These are phyloP conservation scores for Suhomyces coccinellae DNA, from an alignment of 1,139 yeast species.

Conservation along the genomic window DNA sequence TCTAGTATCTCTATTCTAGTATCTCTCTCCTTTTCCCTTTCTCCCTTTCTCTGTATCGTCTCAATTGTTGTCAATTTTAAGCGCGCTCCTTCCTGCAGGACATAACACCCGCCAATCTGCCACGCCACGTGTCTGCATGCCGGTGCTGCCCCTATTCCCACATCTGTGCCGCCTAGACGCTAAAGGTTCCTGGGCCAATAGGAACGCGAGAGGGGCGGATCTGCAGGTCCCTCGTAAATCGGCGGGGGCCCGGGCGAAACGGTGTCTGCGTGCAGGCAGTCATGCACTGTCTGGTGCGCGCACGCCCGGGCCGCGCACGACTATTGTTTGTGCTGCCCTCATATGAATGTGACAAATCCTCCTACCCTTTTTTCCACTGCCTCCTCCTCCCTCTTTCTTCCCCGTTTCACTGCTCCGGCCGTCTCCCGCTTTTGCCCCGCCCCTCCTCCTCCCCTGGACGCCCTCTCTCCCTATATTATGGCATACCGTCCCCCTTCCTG, in stretches of 20 bases:
- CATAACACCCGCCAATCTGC: too few species aligned
- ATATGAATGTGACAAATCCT: neutral
- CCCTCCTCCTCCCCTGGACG: neutral
- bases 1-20: neutral
- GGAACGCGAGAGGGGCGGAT: too few species aligned
- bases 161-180: too few species aligned
- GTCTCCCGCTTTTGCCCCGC: neutral
- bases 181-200: too few species aligned
- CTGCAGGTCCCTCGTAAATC: too few species aligned
- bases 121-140: too few species aligned
- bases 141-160: too few species aligned
- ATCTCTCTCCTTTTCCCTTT: neutral
- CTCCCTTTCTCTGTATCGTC: neutral
- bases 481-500: conserved; percentile 15
- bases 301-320: neutral
- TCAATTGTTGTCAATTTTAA: too few species aligned
- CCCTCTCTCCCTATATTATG: conserved; percentile 9
- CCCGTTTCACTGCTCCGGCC: neutral
- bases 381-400: neutral
- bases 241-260: too few species aligned
- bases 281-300: too few species aligned
- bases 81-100: too few species aligned
- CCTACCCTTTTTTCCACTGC: neutral
- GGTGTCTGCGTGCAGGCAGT: too few species aligned
- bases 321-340: neutral